Base-by-base conservation (phyloP, 371 early-diverging fungal species). In the Coemansia sp. region DNA sequence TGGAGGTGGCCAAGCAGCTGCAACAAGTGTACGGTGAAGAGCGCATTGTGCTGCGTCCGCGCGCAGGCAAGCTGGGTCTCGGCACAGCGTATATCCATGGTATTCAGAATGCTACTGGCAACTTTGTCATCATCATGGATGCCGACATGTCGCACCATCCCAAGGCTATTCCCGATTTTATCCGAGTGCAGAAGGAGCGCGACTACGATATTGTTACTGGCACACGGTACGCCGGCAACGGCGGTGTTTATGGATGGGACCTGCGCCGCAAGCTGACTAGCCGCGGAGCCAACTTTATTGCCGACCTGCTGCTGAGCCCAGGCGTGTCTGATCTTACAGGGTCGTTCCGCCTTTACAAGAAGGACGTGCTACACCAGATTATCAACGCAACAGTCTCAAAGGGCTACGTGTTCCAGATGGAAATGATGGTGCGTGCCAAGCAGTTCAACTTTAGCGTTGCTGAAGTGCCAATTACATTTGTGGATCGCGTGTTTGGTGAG, bases 371-470 rank as follows among this genome's bases (percentile, higher is more conserved):
- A 29, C 81, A 86, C 58, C 82, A 87, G 64, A 83, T 99, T 69
- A 94, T 99, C 68, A 80, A 88, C 37, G 90, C 90, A 5, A 93
- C 93, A 4, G 84, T 90, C 22, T 91, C 96, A 42, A 94, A 95
- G 80, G 99, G 99, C 6, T 99, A 98, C 77, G 97, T 99, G 5
- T 98, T 99, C 84, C 99, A 99, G 81, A 98, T 99, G 99, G 99
- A 99, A 80, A 94, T 99, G 91, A 98, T 99, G 89, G 94, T 95
- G 16, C 88, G 98, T 40, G 99, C 99, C 45, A 85, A 92, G 72
- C 93, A 95, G 82, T 88, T 94, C 79, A 86, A 88, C 61, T 94
- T 82, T 71, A 83, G 86, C 16, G 92, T 99, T 51, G 95, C 90
- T 24, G 99, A 99, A 75, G 90, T 95, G 3, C 97, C 97, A 3